Evolutionary conservation across 495 filamentous ascomycete genomes (phyloP), one percentile per base, ranked within the genome.

Genomic region (Bacidia rubella): DNA sequence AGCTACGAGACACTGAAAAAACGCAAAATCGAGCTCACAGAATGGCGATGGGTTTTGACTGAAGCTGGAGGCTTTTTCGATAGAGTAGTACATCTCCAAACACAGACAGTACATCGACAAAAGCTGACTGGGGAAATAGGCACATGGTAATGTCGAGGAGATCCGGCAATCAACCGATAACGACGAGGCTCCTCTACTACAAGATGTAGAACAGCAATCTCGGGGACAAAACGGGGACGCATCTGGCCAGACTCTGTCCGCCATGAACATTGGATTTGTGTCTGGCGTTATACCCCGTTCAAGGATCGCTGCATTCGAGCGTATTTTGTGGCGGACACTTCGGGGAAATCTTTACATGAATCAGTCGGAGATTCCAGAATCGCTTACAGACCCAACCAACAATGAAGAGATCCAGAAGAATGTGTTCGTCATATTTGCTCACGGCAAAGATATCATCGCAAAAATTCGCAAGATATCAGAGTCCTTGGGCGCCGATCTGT

Each of bases 321-420:
- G 92, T 48, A 97, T 97, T 56, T 76, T 99, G 15, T 99, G 92
- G 92, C 76, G 92, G 51, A 95, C 92, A 0, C 73, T 99, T 50
- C 88, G 92, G 60, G 92, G 92, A 57, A 99, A 99, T 68, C 77
- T 99, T 19, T 99, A 96, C 72, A 99, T 99, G 92, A 99, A 97
- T 70, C 92, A 99, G 72, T 87, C 90, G 29, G 92, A 97, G 71
- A 97, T 99, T 50, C 82, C 87, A 25, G 87, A 97, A 59, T 80
- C 87, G n/a, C 85, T 99, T 52, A 74, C 93, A 65, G 87, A 99
- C 66, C 92, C 92, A 21, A 71, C 78, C 58, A 94, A 79, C 70
- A 94, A 95, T 67, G 92, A 97, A 67, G 74, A 83, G 44, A 75
- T 93, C 55, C 80, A 81, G 68, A 99, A 99, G 81, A 99, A 95